Conservation (phyloP, 176 grass and related monocot species). For the Cocos nucifera region DNA sequence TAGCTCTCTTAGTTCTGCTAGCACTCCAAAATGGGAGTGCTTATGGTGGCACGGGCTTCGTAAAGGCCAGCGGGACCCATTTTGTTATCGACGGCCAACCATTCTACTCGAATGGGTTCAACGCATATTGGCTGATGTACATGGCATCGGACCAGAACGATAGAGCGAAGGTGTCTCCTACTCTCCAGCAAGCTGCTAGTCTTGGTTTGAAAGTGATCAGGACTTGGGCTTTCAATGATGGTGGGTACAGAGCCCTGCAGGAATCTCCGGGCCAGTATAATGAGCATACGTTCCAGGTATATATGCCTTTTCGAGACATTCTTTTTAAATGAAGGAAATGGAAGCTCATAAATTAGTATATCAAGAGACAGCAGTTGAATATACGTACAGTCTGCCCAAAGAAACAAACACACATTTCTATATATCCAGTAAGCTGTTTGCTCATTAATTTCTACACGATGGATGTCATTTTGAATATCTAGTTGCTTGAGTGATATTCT, state of each 20-base stretch:
- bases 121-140: slow-evolving; percentile 83
- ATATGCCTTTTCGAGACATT: background rate
- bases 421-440: too few relatives aligned
- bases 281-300: slow-evolving; percentile 49
- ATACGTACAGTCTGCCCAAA: too few relatives aligned
- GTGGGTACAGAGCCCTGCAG: slow-evolving; percentile 55
- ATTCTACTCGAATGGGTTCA: slow-evolving; percentile 65
- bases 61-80: slow-evolving; percentile 30
- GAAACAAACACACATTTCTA: too few relatives aligned
- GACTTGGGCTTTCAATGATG: slow-evolving; percentile 86
- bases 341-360: too few relatives aligned
- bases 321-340: too few relatives aligned
- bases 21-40: background rate
- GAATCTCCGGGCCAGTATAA: slow-evolving; percentile 55
- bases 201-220: slow-evolving; percentile 44
- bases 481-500: background rate
- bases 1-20: slow-evolving; percentile 4
- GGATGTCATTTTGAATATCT: too few relatives aligned
- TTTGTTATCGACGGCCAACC: slow-evolving; percentile 34
- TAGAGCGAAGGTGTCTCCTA: slow-evolving; percentile 36
- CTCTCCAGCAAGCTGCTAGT: slow-evolving; percentile 35
- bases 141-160: slow-evolving; percentile 41
- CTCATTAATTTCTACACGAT: too few relatives aligned
- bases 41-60: slow-evolving; percentile 11
- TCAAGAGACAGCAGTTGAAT: too few relatives aligned